Evolutionary conservation across 768 basidiomycete species (phyloP).

Genomic region (Roridomyces roridus): DNA sequence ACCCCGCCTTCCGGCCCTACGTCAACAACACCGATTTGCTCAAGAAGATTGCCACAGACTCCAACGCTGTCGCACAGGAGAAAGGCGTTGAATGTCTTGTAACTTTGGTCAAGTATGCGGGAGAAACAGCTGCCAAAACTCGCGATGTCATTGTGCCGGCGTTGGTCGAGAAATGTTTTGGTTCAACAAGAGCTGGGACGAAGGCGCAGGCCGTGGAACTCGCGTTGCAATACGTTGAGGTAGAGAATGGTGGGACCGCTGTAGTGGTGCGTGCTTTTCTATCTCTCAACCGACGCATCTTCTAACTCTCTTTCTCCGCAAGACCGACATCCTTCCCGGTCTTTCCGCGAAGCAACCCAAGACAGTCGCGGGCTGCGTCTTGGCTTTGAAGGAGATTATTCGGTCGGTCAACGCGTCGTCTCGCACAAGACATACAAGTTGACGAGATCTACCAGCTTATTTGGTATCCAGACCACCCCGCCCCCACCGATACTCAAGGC

Average conservation of each 20-base stretch:
- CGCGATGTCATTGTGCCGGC: slow-evolving; percentile 85
- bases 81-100: slow-evolving; percentile 93
- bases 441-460: slow-evolving; percentile 54
- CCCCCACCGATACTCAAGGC: slow-evolving; percentile 84
- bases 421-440: not conserved
- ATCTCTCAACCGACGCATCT: slow-evolving; percentile 31
- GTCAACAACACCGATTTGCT: slow-evolving; percentile 76
- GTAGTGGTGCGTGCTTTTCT: slow-evolving; percentile 76
- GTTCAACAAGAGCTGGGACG: slow-evolving; percentile 89
- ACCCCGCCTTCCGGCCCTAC: slow-evolving; percentile 94
- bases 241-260: slow-evolving; percentile 87
- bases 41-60: slow-evolving; percentile 87
- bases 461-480: slow-evolving; percentile 78
- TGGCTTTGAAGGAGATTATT: slow-evolving; percentile 82
- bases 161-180: slow-evolving; percentile 94
- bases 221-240: slow-evolving; percentile 88
- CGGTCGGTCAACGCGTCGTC: slow-evolving; percentile 50
- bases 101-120: slow-evolving; percentile 88
- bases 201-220: slow-evolving; percentile 88
- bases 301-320: slow-evolving; percentile 21
- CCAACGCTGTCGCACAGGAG: slow-evolving; percentile 98
- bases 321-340: slow-evolving; percentile 86
- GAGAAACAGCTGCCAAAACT: slow-evolving; percentile 84
- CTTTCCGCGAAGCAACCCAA: slow-evolving; percentile 95
- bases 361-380: slow-evolving; percentile 79